A percentile compares a stretch with the other conserved stretches of the same genome.
Conservation (phyloP, 129 eudicot genomes). For the Arctium minus region DNA sequence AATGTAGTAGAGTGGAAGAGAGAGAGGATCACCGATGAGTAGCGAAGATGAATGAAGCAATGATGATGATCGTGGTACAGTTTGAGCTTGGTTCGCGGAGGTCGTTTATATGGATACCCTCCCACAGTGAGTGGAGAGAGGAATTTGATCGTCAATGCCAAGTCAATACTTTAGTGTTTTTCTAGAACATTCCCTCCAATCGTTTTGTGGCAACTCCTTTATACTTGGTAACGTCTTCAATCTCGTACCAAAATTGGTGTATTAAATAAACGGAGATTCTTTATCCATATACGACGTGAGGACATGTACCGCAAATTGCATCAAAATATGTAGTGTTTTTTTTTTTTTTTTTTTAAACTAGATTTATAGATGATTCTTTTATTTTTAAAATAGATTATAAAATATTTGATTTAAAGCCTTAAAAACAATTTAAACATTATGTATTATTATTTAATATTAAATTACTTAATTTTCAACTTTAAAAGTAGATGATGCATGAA, state of each 20-base stretch:
- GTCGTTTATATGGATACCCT: not conserved
- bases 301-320: not conserved
- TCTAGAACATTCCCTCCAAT: not conserved
- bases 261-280: too few species aligned
- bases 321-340: too few species aligned
- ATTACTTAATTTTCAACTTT: too few species aligned
- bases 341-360: too few species aligned
- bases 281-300: not conserved
- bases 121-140: not conserved
- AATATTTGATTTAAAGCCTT: too few species aligned
- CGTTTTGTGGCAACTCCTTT: not conserved
- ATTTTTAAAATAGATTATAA: too few species aligned
- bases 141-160: conserved; percentile 5
- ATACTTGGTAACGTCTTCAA: not conserved
- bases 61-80: not conserved
- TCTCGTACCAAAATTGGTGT: not conserved
- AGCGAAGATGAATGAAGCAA: not conserved
- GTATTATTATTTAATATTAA: too few species aligned
- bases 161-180: conserved; percentile 17
- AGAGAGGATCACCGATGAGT: conserved; percentile 2
- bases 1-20: not conserved
- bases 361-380: too few species aligned
- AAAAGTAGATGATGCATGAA: too few species aligned
- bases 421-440: too few species aligned
- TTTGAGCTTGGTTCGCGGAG: not conserved